Base-by-base conservation (phyloP, 352 stramenopile genomes). In the Blastocystis sp. region DNA sequence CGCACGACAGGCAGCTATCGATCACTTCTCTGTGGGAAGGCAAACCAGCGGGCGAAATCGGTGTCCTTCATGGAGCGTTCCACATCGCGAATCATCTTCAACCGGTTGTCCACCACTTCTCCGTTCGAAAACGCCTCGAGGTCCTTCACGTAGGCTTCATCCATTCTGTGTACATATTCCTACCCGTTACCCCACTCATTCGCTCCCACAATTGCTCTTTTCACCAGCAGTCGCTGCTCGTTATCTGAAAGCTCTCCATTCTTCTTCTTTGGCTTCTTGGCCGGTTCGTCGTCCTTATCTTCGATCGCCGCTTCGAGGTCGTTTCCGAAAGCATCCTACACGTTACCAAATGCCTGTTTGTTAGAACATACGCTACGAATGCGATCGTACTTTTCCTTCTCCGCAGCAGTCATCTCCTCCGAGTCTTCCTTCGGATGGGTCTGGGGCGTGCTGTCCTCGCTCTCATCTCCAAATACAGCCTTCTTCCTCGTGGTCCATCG, bases 161-260 rank as follows among this genome's bases (percentile, higher is more conserved):
- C 74, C 56, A 84, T 84, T 43, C 66, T 69, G 45, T 84, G 52
- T 59, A 84, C 74, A 84, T 69, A 84, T 7, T 67, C 60, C 74
- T 84, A 56, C 17, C 23, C 21, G 19, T 70, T 28, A 70, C n/a
- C 14, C 11, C 19, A 19, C 11, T 7, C 19, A 4, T 48, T 11
- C 28, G 21, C n/a, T 21, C 9, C 40, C n/a, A 84, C 74, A 28
- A 43, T 53, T 19, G 74, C 74, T 38, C 56, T 17, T 4, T 84
- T 84, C n/a, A 84, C 38, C 10, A 84, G 48, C 17, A 17, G 34
- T 40, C 65, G 45, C 17, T 84, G 74, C 2, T 84, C n/a, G 28
- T 84, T 70, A 19, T 69, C 74, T 34, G 74, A 67, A 38, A 84
- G 34, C 45, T 84, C 52, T 19, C 74, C 74, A 40, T 28, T 19